Base-by-base conservation (phyloP, 2,329 filamentous ascomycete species). In the Colletotrichum sidae region DNA sequence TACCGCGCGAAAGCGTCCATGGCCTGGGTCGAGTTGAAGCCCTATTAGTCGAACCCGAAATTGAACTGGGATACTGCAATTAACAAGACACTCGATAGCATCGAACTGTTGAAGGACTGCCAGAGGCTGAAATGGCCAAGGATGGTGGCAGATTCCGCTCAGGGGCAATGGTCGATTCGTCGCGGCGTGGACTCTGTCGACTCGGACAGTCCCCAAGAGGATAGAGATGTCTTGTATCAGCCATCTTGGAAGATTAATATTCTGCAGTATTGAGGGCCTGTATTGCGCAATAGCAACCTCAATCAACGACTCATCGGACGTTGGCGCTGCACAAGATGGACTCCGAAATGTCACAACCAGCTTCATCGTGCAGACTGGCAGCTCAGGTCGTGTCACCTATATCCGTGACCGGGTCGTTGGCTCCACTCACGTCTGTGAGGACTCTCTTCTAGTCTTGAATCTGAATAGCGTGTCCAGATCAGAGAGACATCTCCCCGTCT, bases 291-390 rank as follows among this genome's bases (percentile, higher is more conserved):
- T 51, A 15, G 13, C 8, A 7, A 42, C 45, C 37, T n/a, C 6
- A 37, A 13, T 51, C 37, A 45, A 44, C 38, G 37, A 58, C 44
- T 58, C 50, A 13, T 38, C 25, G 25, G 37, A 3, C 13, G 4
- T 15, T 6, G 2, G 35, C 6, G 25, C 35, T 34, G n/a, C 7
- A 13, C 50, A 58, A 58, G 45, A 42, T 58, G 55, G 55, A 35
- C 13, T n/a, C 37, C 37, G 55, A 45, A 51, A 45, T 50, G 50
- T 45, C 12, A 44, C 25, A 51, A 37, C 55, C 38, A 58, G 38
- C 13, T 50, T 51, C 37, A 37, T n/a, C 13, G 10, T 35, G 35
- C 3, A 37, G 47, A 44, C 37, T 51, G 10, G 46, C 11, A 13
- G 47, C 12, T 51, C 38, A 13, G 3, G 37, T 25, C 6, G 46